Evolutionary conservation across 495 filamentous ascomycete genomes (phyloP).

Genomic region (Tuber magnatum): DNA sequence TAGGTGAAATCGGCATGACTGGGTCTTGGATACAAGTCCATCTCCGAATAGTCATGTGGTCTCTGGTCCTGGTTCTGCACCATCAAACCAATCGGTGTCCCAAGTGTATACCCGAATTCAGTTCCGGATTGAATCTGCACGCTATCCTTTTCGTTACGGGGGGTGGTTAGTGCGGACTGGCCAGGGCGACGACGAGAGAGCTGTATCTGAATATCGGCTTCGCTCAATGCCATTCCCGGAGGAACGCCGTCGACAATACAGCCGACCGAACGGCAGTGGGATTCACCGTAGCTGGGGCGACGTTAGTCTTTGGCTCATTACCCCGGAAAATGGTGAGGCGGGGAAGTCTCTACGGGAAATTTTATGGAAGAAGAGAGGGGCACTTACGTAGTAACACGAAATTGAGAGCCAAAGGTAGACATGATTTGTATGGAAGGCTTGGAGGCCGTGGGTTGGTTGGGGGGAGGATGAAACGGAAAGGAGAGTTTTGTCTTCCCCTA

Average conservation of each 20-base stretch:
- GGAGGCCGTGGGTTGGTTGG: background rate
- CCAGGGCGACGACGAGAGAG: constrained; percentile 86
- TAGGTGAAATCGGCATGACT: constrained; percentile 97
- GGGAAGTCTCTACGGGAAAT: constrained; percentile 17
- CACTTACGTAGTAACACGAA: constrained; percentile 75
- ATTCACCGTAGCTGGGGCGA: constrained; percentile 69
- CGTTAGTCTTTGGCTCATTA: constrained; percentile 6
- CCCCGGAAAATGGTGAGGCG: constrained; percentile 11
- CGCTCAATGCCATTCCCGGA: constrained; percentile 79
- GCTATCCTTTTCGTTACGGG: constrained; percentile 83
- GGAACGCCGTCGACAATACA: constrained; percentile 85
- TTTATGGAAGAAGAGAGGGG: constrained; percentile 13
- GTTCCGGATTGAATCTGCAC: constrained; percentile 93
- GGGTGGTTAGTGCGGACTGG: constrained; percentile 83
- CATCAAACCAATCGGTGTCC: constrained; percentile 81
- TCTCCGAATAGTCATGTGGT: constrained; percentile 91
- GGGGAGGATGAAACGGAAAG: background rate
- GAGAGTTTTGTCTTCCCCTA: background rate
- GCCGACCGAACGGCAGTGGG: constrained; percentile 82
- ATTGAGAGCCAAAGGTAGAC: constrained; percentile 87
- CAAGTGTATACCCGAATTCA: constrained; percentile 84
- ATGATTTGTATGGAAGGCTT: constrained; percentile 45
- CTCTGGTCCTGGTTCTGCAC: constrained; percentile 90
- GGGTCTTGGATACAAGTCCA: constrained; percentile 84
- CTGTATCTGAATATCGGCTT: constrained; percentile 88